Evolutionary conservation across 2,329 filamentous ascomycete genomes (phyloP), one percentile per base, ranked within the genome.

Genomic region (Colletotrichum sp.): DNA sequence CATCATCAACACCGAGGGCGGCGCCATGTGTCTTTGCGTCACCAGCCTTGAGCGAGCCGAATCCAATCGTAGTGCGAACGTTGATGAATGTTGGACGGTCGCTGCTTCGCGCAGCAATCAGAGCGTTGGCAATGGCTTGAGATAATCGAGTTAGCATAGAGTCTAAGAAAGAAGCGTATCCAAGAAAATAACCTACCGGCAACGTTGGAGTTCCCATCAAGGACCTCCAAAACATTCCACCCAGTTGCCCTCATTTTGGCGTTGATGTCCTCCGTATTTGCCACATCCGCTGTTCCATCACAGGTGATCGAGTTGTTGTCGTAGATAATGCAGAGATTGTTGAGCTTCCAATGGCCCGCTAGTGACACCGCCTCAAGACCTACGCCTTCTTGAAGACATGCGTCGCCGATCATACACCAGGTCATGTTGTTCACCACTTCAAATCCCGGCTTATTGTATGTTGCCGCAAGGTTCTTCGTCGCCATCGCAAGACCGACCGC

Each of bases 241-340:
- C 89, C 89, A 34, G 85, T 88, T 5, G 90, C 90, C 7, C 85
- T 82, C 90, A 92, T 91, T 81, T 92, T 92, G 8, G 85, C 82
- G 72, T 92, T 91, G 78, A 91, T 84, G 65, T 92, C 89, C 78
- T 92, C 90, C 0, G 86, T 89, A 75, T 90, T 91, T 44, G 70
- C 72, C n/a, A 88, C 83, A 80, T 91, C 89, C 4, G 91, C 86
- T 3, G 85, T 87, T 1, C 91, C 90, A 72, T 92, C 90, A 78
- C 90, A 92, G 6, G 90, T 92, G 64, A 92, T 84, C 77, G 90
- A 88, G 80, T 92, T 92, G 81, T 92, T 92, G 78, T 92, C 91
- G 77, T 92, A 92, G 62, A 92, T 88, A 30, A 92, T 82, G 4
- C 87, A 87, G 3, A 92, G 82, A 80, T 92, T 92, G 82, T 89